Conservation (phyloP, 495 filamentous ascomycete species). For the Corynascus novoguineensis region DNA sequence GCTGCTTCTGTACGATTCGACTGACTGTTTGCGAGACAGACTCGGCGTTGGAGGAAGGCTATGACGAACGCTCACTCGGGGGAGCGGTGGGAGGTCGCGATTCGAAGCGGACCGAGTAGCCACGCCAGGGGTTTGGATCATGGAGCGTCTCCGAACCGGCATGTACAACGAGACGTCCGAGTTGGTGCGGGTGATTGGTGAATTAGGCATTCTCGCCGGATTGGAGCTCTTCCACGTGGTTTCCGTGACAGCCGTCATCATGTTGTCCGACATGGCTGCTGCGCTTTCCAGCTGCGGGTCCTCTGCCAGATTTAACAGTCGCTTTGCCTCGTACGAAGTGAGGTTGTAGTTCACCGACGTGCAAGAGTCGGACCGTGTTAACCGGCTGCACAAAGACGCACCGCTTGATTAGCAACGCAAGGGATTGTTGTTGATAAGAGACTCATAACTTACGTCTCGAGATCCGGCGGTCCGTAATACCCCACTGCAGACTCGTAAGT, state of each 20-base stretch:
- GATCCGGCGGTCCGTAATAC: slow-evolving; percentile 23
- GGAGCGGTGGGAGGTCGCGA: slow-evolving; percentile 12
- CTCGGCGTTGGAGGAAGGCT: slow-evolving; percentile 37
- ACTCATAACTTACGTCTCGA: slow-evolving; percentile 21
- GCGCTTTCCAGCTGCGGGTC: slow-evolving; percentile 30
- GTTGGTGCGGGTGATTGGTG: slow-evolving; percentile 32
- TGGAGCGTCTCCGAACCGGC: slow-evolving; percentile 42
- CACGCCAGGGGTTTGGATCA: slow-evolving; percentile 44
- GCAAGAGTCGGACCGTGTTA: slow-evolving; percentile 25
- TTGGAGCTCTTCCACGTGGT: slow-evolving; percentile 35
- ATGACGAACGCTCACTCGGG: slow-evolving; percentile 28
- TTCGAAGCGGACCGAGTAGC: slow-evolving; percentile 36
- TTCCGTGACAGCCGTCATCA: slow-evolving; percentile 32
- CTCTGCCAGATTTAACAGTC: slow-evolving; percentile 37
- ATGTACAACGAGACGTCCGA: slow-evolving; percentile 45
- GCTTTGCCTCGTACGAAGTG: slow-evolving; percentile 39
- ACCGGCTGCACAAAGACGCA: slow-evolving; percentile 22
- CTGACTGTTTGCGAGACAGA: slow-evolving; percentile 31
- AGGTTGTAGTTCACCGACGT: slow-evolving; percentile 40
- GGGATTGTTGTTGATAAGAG: background rate
- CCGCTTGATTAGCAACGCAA: slow-evolving; percentile 12
- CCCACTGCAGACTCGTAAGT: slow-evolving; percentile 31
- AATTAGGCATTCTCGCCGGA: slow-evolving; percentile 26
- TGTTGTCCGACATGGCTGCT: slow-evolving; percentile 32
- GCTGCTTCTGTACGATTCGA: slow-evolving; percentile 31